phyloP scores from a whole-genome alignment of 2,329 filamentous ascomycete species.

The Neofusicoccum cordaticola region DNA sequence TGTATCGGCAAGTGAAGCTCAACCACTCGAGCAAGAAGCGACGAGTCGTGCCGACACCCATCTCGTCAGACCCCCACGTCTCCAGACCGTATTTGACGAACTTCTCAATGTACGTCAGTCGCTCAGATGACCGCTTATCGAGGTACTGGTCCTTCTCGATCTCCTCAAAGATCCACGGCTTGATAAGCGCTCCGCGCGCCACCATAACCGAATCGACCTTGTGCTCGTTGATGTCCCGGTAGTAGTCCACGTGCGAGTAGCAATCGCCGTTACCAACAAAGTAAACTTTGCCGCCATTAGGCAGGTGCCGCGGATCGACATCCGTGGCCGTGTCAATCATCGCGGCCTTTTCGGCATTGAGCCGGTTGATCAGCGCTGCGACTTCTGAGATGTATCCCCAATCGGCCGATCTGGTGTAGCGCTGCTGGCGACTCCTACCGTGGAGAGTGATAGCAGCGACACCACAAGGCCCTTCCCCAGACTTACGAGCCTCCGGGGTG shows the following conservation, averaged over 20 bases:
- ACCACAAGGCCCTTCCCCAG: slow-evolving; percentile 69
- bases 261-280: slow-evolving; percentile 97
- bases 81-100: slow-evolving; percentile 89
- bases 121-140: slow-evolving; percentile 88
- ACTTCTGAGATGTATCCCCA: slow-evolving; percentile 94
- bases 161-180: slow-evolving; percentile 98
- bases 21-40: slow-evolving; percentile 94
- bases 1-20: slow-evolving; percentile 88
- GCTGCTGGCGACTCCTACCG: slow-evolving; percentile 87
- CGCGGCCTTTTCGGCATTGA: slow-evolving; percentile 66
- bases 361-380: slow-evolving; percentile 74
- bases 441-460: slow-evolving; percentile 95
- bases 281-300: slow-evolving; percentile 70
- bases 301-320: slow-evolving; percentile 69
- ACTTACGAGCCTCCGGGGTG: slow-evolving; percentile 65
- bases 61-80: slow-evolving; percentile 92
- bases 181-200: slow-evolving; percentile 91
- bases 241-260: slow-evolving; percentile 89
- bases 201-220: slow-evolving; percentile 95
- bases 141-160: slow-evolving; percentile 89
- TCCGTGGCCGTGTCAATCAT: slow-evolving; percentile 75
- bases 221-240: slow-evolving; percentile 69
- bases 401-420: slow-evolving; percentile 88
- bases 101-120: slow-evolving; percentile 80
- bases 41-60: slow-evolving; percentile 85